A percentile compares a stretch with the other conserved stretches of the same genome.
Conservation (phyloP, 371 early-diverging fungal species). For the Apophysomyces ossiformis region DNA sequence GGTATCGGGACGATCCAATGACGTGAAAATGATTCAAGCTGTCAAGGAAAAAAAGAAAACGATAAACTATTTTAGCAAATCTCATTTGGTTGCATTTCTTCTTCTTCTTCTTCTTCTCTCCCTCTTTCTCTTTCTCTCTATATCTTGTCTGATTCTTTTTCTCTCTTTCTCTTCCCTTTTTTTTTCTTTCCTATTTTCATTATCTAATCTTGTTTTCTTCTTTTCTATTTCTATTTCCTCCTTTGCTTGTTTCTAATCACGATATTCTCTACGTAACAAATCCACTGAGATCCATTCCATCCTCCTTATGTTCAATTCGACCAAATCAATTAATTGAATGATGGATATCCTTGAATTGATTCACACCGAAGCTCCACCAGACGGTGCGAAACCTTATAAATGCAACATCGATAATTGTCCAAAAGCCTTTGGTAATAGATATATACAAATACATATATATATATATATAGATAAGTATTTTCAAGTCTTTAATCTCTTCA, state of each 20-base stretch:
- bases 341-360: conserved; percentile 73
- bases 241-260: not conserved
- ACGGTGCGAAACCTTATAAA: conserved; percentile 32
- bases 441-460: not conserved
- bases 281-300: not conserved
- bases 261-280: not conserved
- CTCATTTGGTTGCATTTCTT: not conserved
- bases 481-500: not conserved
- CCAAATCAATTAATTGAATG: not conserved
- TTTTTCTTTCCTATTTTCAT: not conserved
- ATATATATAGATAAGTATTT: not conserved
- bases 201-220: not conserved
- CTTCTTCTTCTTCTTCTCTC: conserved; percentile 3
- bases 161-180: not conserved
- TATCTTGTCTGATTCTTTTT: not conserved
- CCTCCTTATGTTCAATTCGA: not conserved
- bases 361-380: conserved; percentile 47
- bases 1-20: not conserved
- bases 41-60: not conserved
- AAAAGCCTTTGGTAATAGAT: conserved; percentile 37
- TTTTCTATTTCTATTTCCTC: not conserved
- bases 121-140: not conserved
- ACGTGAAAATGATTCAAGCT: not conserved
- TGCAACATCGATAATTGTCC: conserved; percentile 36
- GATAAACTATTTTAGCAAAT: not conserved